phyloP scores from a whole-genome alignment of 768 basidiomycete genomes.

The Trametes meyenii region DNA sequence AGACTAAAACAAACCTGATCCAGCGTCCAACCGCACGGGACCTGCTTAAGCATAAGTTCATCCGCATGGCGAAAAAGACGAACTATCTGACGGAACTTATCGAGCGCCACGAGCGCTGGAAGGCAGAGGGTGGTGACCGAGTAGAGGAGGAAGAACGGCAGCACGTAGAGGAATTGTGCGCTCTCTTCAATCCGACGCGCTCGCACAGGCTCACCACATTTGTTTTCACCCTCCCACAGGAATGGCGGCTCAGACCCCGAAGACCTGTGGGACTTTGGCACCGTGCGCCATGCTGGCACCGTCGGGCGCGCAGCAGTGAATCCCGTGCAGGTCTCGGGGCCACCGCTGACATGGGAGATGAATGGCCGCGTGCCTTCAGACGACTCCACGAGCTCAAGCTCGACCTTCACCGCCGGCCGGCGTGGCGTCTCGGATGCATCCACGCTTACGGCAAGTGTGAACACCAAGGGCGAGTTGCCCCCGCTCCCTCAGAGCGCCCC shows the following conservation, averaged over 20 bases:
- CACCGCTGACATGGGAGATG: slow-evolving; percentile 81
- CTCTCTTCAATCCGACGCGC: slow-evolving; percentile 6
- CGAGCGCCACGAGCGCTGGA: slow-evolving; percentile 93
- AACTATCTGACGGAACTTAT: slow-evolving; percentile 94
- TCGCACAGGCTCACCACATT: not conserved
- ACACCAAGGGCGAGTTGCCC: slow-evolving; percentile 62
- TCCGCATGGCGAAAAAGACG: slow-evolving; percentile 93
- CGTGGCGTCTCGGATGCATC: slow-evolving; percentile 34
- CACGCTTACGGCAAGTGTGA: slow-evolving; percentile 43
- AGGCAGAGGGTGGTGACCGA: slow-evolving; percentile 81
- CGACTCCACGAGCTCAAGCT: slow-evolving; percentile 43
- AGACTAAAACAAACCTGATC: slow-evolving; percentile 12
- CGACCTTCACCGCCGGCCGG: slow-evolving; percentile 31
- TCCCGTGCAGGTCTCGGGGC: slow-evolving; percentile 62
- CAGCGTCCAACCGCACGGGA: slow-evolving; percentile 95
- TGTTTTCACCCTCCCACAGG: slow-evolving; percentile 36
- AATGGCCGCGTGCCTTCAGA: slow-evolving; percentile 51
- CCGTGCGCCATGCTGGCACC: slow-evolving; percentile 79
- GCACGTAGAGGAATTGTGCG: slow-evolving; percentile 65
- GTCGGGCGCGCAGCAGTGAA: slow-evolving; percentile 63
- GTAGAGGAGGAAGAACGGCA: slow-evolving; percentile 72
- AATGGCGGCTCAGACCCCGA: slow-evolving; percentile 63
- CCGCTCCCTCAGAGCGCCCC: slow-evolving; percentile 46
- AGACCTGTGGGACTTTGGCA: slow-evolving; percentile 98
- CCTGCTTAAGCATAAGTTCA: slow-evolving; percentile 94